Conservation (phyloP, 225 moss, liverwort and hornwort genomes). For the Antitrichia curtipendula region DNA sequence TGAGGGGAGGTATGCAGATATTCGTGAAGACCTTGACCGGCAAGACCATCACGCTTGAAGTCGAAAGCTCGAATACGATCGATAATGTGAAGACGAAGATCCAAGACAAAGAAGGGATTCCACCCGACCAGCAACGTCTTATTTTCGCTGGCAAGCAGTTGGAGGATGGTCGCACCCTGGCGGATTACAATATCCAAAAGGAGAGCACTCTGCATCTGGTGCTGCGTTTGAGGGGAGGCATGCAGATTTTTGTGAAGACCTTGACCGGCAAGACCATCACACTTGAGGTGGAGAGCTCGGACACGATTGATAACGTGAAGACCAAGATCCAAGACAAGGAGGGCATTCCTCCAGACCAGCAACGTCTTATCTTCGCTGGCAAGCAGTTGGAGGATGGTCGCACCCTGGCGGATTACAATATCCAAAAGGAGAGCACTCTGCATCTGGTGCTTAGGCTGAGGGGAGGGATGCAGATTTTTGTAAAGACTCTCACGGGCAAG, state of each 20-base stretch:
- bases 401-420: background rate
- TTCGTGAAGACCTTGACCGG: background rate
- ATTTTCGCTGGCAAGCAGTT: background rate
- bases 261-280: constrained; percentile 3
- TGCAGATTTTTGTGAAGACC: background rate
- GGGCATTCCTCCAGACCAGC: background rate
- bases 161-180: background rate
- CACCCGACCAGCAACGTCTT: background rate
- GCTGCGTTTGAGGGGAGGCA: background rate
- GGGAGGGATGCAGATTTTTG: background rate
- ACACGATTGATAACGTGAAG: background rate
- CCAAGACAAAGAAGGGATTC: background rate
- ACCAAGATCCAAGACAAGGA: background rate
- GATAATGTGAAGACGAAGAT: background rate
- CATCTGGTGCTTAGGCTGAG: background rate
- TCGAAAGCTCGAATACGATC: background rate
- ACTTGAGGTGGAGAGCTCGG: background rate
- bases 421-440: background rate
- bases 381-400: background rate
- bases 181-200: background rate
- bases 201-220: background rate
- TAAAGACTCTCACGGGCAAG: background rate
- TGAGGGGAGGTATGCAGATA: background rate
- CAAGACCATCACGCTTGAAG: background rate
- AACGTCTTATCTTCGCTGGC: background rate